These are phyloP conservation scores for Eutrema yunnanense DNA, from an alignment of 345 rosid genomes.

Conservation along the genomic window DNA sequence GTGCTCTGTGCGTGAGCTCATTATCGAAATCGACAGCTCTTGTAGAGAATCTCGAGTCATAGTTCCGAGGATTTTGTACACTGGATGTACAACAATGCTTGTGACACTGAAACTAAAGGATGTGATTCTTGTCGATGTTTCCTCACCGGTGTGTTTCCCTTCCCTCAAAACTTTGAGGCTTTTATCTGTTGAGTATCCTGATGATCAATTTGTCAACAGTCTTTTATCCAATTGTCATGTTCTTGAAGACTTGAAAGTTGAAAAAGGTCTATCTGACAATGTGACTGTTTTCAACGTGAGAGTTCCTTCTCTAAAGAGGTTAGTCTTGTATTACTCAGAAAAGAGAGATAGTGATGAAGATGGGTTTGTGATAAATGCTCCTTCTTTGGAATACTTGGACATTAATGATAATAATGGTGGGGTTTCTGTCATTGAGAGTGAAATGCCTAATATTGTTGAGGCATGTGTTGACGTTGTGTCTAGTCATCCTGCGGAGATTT, in stretches of 20 bases:
- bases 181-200: neutral
- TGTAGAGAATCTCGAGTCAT: neutral
- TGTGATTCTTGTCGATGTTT: neutral
- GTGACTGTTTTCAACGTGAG: neutral
- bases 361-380: slow-evolving; percentile 15
- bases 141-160: neutral
- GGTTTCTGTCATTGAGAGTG: neutral
- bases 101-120: neutral
- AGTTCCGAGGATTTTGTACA: neutral
- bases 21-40: neutral
- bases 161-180: neutral
- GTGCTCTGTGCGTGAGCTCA: neutral
- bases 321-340: neutral
- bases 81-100: neutral
- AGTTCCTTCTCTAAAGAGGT: neutral
- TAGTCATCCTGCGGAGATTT: neutral
- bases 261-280: neutral
- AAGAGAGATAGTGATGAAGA: neutral
- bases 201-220: neutral
- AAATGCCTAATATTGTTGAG: neutral
- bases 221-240: slow-evolving; percentile 17
- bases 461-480: neutral
- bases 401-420: neutral
- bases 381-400: neutral
- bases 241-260: slow-evolving; percentile 4